A percentile compares a stretch with the other conserved stretches of the same genome.
Conservation (phyloP, 140 eudicot genomes). For the Flaveria floridana region DNA sequence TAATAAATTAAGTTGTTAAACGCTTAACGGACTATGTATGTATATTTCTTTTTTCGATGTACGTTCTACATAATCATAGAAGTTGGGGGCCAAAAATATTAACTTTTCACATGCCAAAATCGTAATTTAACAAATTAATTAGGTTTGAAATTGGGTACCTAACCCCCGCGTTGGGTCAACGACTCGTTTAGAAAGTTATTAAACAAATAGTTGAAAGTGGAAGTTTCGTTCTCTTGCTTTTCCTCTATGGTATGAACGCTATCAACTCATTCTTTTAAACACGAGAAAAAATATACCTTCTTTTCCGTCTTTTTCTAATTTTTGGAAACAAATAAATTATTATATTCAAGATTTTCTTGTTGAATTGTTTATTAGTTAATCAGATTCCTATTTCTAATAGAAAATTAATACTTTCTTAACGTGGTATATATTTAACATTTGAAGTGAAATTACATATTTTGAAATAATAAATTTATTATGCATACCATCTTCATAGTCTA, state of each 20-base stretch:
- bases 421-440: too few species aligned
- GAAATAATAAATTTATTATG: too few species aligned
- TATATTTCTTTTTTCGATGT: too few species aligned
- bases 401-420: neutral
- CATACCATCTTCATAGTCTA: too few species aligned
- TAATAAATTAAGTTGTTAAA: too few species aligned
- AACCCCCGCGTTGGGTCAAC: constrained; percentile 6
- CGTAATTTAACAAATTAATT: neutral
- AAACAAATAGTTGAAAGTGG: constrained; percentile 23
- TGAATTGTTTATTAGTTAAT: constrained; percentile 4
- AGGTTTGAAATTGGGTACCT: neutral
- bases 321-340: neutral
- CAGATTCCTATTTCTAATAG: neutral
- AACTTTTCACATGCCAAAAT: too few species aligned
- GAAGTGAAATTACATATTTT: too few species aligned
- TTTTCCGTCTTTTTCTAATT: constrained; percentile 6
- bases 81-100: too few species aligned
- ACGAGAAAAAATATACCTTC: neutral
- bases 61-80: too few species aligned
- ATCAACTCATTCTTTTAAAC: neutral
- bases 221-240: neutral
- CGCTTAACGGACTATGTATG: too few species aligned
- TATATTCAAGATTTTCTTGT: constrained; percentile 1
- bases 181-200: constrained; percentile 18
- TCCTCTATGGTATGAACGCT: constrained; percentile 20